Evolutionary conservation across 164 flowering plant genomes (phyloP).

Genomic region (Sedum album): DNA sequence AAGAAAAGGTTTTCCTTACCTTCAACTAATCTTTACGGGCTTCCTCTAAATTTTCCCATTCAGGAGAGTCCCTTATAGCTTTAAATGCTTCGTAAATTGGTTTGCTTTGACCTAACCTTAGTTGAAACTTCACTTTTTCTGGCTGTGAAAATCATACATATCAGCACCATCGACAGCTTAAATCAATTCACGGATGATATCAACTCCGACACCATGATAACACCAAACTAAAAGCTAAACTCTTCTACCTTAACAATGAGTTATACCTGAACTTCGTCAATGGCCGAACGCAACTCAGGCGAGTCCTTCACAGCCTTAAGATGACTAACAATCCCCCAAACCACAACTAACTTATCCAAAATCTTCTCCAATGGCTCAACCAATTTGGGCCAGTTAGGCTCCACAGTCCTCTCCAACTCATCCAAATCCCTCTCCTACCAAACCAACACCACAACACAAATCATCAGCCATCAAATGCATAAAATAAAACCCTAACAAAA

Average conservation of each 20-base stretch:
- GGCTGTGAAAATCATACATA: conserved; percentile 42
- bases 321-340: conserved; percentile 91
- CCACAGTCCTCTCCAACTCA: conserved; percentile 74
- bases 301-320: conserved; percentile 87
- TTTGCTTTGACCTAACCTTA: conserved; percentile 86
- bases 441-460: neutral
- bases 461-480: neutral
- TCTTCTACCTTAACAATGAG: neutral
- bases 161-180: neutral
- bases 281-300: conserved; percentile 79
- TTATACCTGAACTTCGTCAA: conserved; percentile 91
- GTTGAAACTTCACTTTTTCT: conserved; percentile 76
- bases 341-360: conserved; percentile 55
- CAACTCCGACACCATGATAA: too few relatives aligned
- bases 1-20: conserved; percentile 34
- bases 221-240: neutral
- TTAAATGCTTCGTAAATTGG: conserved; percentile 87
- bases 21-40: conserved; percentile 89
- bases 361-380: conserved; percentile 94
- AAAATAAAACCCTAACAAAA: neutral
- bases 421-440: conserved; percentile 67
- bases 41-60: conserved; percentile 56
- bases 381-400: conserved; percentile 82
- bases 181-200: neutral
- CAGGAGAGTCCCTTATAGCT: conserved; percentile 67